Percentiles rank a stretch among this genome's conserved stretches.
Conservation (phyloP, 768 basidiomycete species). For the Mrakia gelida region DNA sequence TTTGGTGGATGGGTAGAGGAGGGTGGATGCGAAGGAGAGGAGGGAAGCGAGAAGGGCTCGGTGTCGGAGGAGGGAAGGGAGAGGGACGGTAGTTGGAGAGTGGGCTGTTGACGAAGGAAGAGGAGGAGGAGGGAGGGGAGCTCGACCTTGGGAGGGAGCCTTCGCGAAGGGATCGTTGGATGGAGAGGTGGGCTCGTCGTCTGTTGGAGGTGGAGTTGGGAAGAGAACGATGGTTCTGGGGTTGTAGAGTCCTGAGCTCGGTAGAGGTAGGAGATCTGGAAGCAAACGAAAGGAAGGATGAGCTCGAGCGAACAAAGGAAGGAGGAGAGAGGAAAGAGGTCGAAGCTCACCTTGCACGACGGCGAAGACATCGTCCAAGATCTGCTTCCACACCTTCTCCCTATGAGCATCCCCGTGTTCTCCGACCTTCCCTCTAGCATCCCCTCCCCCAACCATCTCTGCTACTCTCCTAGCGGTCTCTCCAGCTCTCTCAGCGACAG, state of each 20-base stretch:
- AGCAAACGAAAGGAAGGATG: not conserved
- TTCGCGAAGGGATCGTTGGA: conserved; percentile 15
- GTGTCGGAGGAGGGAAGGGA: conserved; percentile 7
- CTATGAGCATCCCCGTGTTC: conserved; percentile 2
- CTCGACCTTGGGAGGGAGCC: not conserved
- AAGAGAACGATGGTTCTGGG: conserved; percentile 7
- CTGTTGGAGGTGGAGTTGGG: not conserved
- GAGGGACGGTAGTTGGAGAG: not conserved
- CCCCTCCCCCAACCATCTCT: not conserved
- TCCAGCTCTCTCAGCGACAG: not conserved
- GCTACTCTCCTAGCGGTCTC: not conserved
- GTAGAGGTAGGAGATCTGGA: conserved; percentile 12
- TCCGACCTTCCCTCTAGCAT: conserved; percentile 1
- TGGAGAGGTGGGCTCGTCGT: not conserved
- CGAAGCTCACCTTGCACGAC: not conserved
- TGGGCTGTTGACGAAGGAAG: not conserved
- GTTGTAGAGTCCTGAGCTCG: not conserved
- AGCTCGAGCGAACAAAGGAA: not conserved
- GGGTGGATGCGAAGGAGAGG: conserved; percentile 12
- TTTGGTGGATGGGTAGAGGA: conserved; percentile 2
- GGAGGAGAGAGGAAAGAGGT: too few relatives aligned
- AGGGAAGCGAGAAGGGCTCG: conserved; percentile 23
- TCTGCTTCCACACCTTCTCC: conserved; percentile 6
- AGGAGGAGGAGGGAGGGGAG: not conserved
- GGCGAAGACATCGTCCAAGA: not conserved